A percentile compares a stretch with the other conserved stretches of the same genome.
These are phyloP conservation scores for Globisporangium camurandrum DNA, from an alignment of 352 stramenopile species.

Conservation along the genomic window DNA sequence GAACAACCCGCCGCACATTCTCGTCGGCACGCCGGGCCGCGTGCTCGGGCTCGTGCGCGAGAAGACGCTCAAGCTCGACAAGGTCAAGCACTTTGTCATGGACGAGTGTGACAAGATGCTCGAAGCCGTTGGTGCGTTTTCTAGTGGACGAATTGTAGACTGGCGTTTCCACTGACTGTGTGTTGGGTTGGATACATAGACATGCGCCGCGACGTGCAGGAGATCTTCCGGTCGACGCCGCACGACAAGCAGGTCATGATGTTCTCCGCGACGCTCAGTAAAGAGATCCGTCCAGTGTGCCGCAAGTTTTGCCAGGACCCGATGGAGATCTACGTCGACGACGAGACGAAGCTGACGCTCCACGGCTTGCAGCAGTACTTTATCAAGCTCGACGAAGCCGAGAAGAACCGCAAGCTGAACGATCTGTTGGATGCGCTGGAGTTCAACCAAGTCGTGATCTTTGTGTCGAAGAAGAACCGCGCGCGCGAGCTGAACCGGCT, in stretches of 20 bases:
- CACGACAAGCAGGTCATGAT: slow-evolving; percentile 99
- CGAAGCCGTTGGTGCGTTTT: slow-evolving; percentile 88
- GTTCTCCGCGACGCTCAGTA: slow-evolving; percentile 98
- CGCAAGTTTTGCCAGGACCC: slow-evolving; percentile 99
- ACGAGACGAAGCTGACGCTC: slow-evolving; percentile 99
- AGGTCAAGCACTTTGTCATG: slow-evolving; percentile 99
- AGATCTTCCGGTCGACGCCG: slow-evolving; percentile 98
- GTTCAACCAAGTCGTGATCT: slow-evolving; percentile 99
- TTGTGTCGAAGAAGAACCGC: slow-evolving; percentile 96
- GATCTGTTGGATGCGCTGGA: slow-evolving; percentile 98
- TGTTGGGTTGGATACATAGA: slow-evolving; percentile 40
- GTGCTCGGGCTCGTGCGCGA: slow-evolving; percentile 86
- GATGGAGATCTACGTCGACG: slow-evolving; percentile 99
- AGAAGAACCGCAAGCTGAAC: slow-evolving; percentile 99
- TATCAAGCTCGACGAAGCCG: slow-evolving; percentile 97
- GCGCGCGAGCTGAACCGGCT: slow-evolving; percentile 97
- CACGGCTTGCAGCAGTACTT: slow-evolving; percentile 99
- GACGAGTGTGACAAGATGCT: slow-evolving; percentile 99
- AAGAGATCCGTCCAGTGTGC: slow-evolving; percentile 98
- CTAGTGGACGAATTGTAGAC: neutral
- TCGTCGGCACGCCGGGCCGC: slow-evolving; percentile 98
- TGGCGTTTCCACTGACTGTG: neutral
- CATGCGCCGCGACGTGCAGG: slow-evolving; percentile 98
- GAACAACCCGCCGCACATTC: slow-evolving; percentile 94
- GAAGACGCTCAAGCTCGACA: slow-evolving; percentile 97